These are phyloP conservation scores for Lodderomyces metapsilosis DNA, from an alignment of 1,139 yeast genomes.

Conservation along the genomic window DNA sequence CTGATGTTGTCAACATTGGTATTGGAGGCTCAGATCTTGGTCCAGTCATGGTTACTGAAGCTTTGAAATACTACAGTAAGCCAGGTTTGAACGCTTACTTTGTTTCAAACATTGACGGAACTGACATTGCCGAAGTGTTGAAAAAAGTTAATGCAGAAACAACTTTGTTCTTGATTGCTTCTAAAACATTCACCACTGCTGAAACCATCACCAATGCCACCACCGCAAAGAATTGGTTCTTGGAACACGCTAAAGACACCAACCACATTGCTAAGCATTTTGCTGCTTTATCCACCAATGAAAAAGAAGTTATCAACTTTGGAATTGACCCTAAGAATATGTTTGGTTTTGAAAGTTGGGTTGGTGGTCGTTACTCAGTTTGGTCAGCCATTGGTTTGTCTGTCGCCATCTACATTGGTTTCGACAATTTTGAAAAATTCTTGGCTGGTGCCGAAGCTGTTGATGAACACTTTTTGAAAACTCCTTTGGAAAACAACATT, in stretches of 20 bases:
- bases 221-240: constrained; percentile 93
- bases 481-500: constrained; percentile 88
- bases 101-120: constrained; percentile 97
- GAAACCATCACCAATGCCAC: constrained; percentile 96
- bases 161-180: constrained; percentile 89
- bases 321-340: constrained; percentile 97
- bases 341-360: constrained; percentile 99
- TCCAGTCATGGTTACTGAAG: constrained; percentile 99
- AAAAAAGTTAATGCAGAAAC: constrained; percentile 82
- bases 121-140: constrained; percentile 90
- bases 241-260: constrained; percentile 64
- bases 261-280: constrained; percentile 91
- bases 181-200: constrained; percentile 98
- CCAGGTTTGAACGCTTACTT: constrained; percentile 80
- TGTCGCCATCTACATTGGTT: constrained; percentile 92
- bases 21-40: constrained; percentile 99
- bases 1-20: constrained; percentile 95
- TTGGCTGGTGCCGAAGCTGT: constrained; percentile 97
- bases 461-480: constrained; percentile 80
- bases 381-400: constrained; percentile 99
- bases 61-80: constrained; percentile 83
- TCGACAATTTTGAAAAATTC: constrained; percentile 86
- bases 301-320: constrained; percentile 83
- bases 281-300: constrained; percentile 94
- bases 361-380: constrained; percentile 98